Evolutionary conservation across 192 early-diverging fungal genomes (phyloP).

Genomic region (Coemansia sp.): DNA sequence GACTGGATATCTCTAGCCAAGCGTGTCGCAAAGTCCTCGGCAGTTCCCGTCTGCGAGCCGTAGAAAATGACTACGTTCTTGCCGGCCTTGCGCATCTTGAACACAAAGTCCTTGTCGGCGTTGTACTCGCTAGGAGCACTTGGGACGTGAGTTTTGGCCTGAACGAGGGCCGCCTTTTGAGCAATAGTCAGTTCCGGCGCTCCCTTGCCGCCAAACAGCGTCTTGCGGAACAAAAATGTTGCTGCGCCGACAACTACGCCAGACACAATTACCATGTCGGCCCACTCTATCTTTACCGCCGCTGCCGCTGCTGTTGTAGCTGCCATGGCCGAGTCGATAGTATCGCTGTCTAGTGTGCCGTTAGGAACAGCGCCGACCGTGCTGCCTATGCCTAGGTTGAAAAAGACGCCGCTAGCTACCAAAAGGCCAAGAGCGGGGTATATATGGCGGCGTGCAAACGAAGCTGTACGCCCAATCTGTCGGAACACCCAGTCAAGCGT

Average conservation of each 20-base stretch:
- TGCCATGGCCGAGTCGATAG: neutral
- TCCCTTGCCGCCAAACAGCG: conserved; percentile 38
- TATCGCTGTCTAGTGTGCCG: conserved; percentile 6
- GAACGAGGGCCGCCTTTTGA: conserved; percentile 27
- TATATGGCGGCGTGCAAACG: conserved; percentile 17
- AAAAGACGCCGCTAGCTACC: conserved; percentile 1
- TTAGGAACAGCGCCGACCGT: neutral
- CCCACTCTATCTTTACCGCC: conserved; percentile 38
- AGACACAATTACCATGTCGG: conserved; percentile 55
- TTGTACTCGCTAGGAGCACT: conserved; percentile 26
- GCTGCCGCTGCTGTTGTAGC: conserved; percentile 1
- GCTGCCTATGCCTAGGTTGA: conserved; percentile 9
- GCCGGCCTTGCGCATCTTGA: conserved; percentile 58
- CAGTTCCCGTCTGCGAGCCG: conserved; percentile 98
- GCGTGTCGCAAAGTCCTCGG: conserved; percentile 95
- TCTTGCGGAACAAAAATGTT: conserved; percentile 54
- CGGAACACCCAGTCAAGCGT: conserved; percentile 45
- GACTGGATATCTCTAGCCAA: conserved; percentile 78
- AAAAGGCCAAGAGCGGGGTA: conserved; percentile 33
- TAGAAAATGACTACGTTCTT: conserved; percentile 89
- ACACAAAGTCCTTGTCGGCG: conserved; percentile 49
- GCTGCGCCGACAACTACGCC: conserved; percentile 50
- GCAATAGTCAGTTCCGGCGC: conserved; percentile 29
- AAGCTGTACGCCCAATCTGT: conserved; percentile 28
- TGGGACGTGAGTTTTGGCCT: neutral